Evolutionary conservation across 208 protist species (phyloP).

Genomic region (Trypanosoma platydactyli): DNA sequence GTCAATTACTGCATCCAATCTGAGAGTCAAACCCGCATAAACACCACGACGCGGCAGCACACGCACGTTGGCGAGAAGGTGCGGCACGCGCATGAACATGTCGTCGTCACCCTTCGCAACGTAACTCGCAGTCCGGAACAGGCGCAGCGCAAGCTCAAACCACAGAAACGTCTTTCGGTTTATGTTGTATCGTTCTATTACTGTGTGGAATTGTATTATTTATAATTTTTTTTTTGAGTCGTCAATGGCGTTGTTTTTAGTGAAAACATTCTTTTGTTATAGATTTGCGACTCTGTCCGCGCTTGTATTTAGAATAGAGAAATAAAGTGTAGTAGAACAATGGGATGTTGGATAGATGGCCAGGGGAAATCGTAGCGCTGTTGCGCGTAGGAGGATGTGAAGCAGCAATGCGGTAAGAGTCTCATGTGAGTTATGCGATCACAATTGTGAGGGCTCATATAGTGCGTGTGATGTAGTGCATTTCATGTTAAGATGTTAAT

Average conservation of each 20-base stretch:
- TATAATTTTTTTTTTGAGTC: not conserved
- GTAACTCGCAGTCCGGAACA: slow-evolving; percentile 36
- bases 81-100: slow-evolving; percentile 45
- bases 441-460: too few relatives aligned
- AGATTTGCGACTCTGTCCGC: not conserved
- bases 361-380: not conserved
- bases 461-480: too few relatives aligned
- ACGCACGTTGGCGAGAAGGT: slow-evolving; percentile 33
- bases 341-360: not conserved
- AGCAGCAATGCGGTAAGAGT: not conserved
- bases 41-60: slow-evolving; percentile 9
- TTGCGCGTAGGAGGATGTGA: not conserved
- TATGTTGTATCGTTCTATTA: not conserved
- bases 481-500: too few relatives aligned
- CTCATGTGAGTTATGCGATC: not conserved
- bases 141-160: slow-evolving; percentile 37
- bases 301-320: not conserved
- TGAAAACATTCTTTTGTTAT: not conserved
- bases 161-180: slow-evolving; percentile 40
- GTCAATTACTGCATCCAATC: not conserved
- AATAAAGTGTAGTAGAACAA: not conserved
- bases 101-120: slow-evolving; percentile 58
- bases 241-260: not conserved
- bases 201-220: not conserved
- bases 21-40: not conserved